Conservation (phyloP, 1,284 basidiomycete species). For the Sporisorium reilianum region DNA sequence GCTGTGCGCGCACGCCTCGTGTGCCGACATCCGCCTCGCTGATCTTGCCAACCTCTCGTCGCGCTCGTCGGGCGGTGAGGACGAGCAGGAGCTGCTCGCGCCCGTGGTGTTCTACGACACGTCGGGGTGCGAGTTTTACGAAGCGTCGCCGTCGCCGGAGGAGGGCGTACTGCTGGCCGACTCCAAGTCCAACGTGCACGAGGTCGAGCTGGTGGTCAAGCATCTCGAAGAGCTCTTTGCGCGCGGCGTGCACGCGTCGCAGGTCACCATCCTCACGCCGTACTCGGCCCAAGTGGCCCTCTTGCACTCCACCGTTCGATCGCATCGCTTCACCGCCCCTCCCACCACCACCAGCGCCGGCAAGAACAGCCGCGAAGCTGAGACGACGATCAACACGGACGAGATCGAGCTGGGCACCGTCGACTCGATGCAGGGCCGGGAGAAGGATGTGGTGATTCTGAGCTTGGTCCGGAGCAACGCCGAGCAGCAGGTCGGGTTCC, state of each 20-base stretch:
- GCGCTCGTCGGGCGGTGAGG: conserved; percentile 69
- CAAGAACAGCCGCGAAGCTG: neutral
- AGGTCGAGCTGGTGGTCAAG: conserved; percentile 82
- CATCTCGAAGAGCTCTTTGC: conserved; percentile 84
- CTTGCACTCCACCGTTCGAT: conserved; percentile 73
- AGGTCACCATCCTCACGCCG: conserved; percentile 93
- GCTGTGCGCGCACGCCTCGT: conserved; percentile 79
- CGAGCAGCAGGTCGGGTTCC: conserved; percentile 60
- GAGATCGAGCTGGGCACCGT: conserved; percentile 63
- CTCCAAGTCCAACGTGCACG: conserved; percentile 87
- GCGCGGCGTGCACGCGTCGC: conserved; percentile 77
- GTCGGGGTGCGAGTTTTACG: conserved; percentile 55
- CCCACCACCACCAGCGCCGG: neutral
- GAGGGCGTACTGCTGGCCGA: conserved; percentile 25
- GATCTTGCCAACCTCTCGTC: conserved; percentile 73
- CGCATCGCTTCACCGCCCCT: conserved; percentile 11
- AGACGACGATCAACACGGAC: conserved; percentile 16
- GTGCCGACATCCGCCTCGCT: conserved; percentile 78
- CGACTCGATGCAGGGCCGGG: conserved; percentile 66
- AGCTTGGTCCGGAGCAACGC: conserved; percentile 61
- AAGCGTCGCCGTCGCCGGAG: conserved; percentile 26
- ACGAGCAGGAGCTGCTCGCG: conserved; percentile 77
- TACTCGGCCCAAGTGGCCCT: conserved; percentile 71
- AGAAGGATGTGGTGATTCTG: conserved; percentile 66
- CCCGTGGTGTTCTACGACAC: conserved; percentile 93